These are phyloP conservation scores for Apiotrichum montevideense DNA, from an alignment of 1,284 basidiomycete species.

Conservation along the genomic window DNA sequence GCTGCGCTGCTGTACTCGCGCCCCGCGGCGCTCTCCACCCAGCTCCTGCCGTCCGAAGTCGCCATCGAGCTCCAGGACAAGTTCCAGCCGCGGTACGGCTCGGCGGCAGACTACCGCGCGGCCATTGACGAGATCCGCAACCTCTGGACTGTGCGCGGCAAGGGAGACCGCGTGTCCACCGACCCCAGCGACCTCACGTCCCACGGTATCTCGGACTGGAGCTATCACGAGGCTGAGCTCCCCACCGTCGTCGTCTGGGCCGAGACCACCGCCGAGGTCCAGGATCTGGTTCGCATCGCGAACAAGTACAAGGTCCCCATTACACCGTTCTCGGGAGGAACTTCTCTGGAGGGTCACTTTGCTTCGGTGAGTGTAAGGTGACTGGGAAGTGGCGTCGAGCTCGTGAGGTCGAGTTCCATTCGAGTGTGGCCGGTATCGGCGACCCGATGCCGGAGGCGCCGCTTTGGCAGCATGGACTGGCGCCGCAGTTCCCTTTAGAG, in stretches of 20 bases:
- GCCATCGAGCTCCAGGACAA: constrained; percentile 28
- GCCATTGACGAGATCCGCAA: constrained; percentile 32
- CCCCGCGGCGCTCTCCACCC: constrained; percentile 2
- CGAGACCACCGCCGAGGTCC: constrained; percentile 41
- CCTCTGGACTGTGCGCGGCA: constrained; percentile 24
- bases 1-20: neutral
- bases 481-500: too few species aligned
- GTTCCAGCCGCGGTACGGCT: constrained; percentile 36
- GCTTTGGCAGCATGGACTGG: too few species aligned
- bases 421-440: too few species aligned
- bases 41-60: constrained; percentile 22
- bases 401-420: too few species aligned
- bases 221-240: constrained; percentile 42
- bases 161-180: constrained; percentile 36
- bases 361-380: constrained; percentile 25
- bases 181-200: constrained; percentile 39
- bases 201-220: constrained; percentile 46
- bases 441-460: too few species aligned
- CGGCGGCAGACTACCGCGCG: constrained; percentile 27
- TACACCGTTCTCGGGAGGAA: constrained; percentile 46
- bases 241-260: constrained; percentile 48
- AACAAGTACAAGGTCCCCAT: constrained; percentile 41
- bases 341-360: constrained; percentile 45
- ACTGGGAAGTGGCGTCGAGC: too few species aligned
- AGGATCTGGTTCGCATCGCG: constrained; percentile 39